Base-by-base conservation (phyloP, 2,329 filamentous ascomycete genomes). In the Aspergillus sp. region DNA sequence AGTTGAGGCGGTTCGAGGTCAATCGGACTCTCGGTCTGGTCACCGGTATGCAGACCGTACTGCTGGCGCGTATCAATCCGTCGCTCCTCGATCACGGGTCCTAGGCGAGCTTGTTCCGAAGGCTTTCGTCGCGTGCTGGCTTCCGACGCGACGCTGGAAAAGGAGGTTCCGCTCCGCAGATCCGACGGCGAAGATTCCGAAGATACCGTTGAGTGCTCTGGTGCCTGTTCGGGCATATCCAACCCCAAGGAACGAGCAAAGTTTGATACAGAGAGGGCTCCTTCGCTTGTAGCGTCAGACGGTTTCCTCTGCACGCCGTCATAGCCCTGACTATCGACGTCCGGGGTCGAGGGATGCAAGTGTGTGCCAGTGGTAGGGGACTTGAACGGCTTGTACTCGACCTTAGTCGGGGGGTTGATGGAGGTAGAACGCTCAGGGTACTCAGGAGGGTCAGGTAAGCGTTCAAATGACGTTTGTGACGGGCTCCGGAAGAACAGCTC, bases 181-280 rank as follows among this genome's bases (percentile, higher is more conserved):
- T 82, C 81, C 56, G 86, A 89, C 45, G 81, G 83, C 0, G 81
- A 83, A 2, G 88, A 90, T 49, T 82, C 82, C 18, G 84, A 86
- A 0, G 89, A 91, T 0, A 87, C 87, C 26, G 84, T 82, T 2
- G 88, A 91, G 60, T 85, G 83, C 1, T 86, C 85, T 0, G 85
- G 78, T 4, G 84, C 82, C 66, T 90, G 87, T 66, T 89, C 88
- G 0, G 86, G 84, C 65, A 89, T 89, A 36, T 84, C 81, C 0
- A 78, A 63, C 26, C 75, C 76, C 11, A 78, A 62, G 2, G 71
- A 73, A 11, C 73, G 73, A 5, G 75, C 75, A 50, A 78, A 78
- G 49, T 73, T 76, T 4, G 76, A 77, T 12, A 76, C 68, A 0
- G 76, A 77, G 6, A 71, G 61, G 12, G 66, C 70, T 47, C 69